Conservation (phyloP, 768 basidiomycete species). For the Mycena indigotica region DNA sequence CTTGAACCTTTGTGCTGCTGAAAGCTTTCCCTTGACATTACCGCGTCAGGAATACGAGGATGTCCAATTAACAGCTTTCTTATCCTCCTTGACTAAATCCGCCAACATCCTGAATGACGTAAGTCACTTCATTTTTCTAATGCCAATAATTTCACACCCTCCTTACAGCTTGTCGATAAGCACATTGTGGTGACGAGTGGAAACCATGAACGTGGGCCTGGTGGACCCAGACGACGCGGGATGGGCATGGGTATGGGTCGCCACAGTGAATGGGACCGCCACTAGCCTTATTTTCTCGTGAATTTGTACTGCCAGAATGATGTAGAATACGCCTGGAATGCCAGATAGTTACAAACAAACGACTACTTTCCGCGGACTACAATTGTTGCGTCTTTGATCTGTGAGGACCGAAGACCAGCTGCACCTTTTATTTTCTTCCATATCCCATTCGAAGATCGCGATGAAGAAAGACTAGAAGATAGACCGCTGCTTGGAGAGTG, state of each 20-base stretch:
- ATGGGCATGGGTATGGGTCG: constrained; percentile 48
- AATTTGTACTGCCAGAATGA: not conserved
- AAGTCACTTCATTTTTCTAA: constrained; percentile 7
- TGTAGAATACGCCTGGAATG: not conserved
- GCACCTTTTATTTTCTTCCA: constrained; percentile 39
- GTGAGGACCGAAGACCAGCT: not conserved
- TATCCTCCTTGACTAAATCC: constrained; percentile 87
- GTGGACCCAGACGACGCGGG: constrained; percentile 53
- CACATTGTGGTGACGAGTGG: constrained; percentile 62
- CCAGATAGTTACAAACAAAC: not conserved
- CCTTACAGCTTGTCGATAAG: constrained; percentile 83
- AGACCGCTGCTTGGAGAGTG: constrained; percentile 5
- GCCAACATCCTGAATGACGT: constrained; percentile 89
- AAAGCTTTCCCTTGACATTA: not conserved
- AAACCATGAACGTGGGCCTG: constrained; percentile 47
- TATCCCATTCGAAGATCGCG: constrained; percentile 26
- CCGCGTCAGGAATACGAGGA: constrained; percentile 86
- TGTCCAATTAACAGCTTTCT: constrained; percentile 87
- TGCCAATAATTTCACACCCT: not conserved
- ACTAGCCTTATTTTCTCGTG: constrained; percentile 24
- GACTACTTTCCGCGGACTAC: not conserved
- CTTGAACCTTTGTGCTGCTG: constrained; percentile 24
- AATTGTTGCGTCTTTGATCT: constrained; percentile 4
- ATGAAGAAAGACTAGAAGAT: constrained; percentile 8
- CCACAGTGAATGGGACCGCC: constrained; percentile 57